Conservation (phyloP, 208 protist genomes). For the Herpetomonas tarakana region DNA sequence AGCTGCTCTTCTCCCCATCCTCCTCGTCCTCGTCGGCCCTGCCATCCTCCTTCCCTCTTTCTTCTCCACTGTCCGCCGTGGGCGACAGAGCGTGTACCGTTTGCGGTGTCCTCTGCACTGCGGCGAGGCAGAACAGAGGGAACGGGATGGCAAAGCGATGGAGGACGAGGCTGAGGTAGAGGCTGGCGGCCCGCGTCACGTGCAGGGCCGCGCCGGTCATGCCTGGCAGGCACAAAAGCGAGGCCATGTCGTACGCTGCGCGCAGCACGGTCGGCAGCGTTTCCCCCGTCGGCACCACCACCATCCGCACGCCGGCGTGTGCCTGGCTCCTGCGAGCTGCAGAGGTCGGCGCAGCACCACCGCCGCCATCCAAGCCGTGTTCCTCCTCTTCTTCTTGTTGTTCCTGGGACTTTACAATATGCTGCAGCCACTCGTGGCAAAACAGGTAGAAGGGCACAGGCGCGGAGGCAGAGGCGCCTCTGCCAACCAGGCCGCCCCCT, state of each 20-base stretch:
- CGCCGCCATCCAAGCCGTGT: background rate
- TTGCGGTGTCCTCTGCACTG: constrained; percentile 1
- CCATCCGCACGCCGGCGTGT: constrained; percentile 9
- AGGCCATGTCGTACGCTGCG: constrained; percentile 57
- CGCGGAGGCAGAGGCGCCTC: background rate
- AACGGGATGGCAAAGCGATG: constrained; percentile 69
- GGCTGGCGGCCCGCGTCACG: constrained; percentile 34
- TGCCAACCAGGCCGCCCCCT: constrained; percentile 11
- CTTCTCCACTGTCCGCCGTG: too few relatives aligned
- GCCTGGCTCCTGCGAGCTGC: constrained; percentile 1
- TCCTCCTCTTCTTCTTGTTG: background rate
- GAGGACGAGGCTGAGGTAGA: constrained; percentile 71
- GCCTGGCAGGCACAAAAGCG: constrained; percentile 37
- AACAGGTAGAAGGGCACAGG: constrained; percentile 52
- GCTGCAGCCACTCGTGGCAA: constrained; percentile 68
- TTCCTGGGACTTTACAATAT: constrained; percentile 11
- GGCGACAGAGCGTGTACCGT: background rate
- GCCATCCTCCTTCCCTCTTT: background rate
- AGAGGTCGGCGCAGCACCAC: background rate
- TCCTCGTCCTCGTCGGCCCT: background rate
- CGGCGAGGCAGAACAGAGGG: constrained; percentile 50
- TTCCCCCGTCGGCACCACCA: constrained; percentile 44
- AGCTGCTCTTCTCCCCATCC: background rate
- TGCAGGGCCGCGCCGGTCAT: constrained; percentile 20
- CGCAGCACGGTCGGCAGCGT: constrained; percentile 57